phyloP scores from a whole-genome alignment of 2,329 filamentous ascomycete species.

The Aspergillus fijiensis region DNA sequence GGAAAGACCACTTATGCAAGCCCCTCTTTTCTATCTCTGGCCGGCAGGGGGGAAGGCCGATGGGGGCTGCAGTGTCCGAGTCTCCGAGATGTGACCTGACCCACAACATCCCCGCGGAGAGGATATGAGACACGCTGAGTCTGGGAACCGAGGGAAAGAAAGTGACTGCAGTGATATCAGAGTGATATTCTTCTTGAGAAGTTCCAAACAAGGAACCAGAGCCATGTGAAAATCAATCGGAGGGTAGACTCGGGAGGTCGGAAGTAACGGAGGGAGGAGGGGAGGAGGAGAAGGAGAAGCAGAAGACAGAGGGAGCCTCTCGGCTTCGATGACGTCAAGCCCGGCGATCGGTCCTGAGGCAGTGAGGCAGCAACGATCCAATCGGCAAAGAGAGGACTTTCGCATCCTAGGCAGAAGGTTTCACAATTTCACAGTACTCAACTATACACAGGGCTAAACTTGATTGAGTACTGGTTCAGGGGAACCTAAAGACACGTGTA shows the following conservation, averaged over 20 bases:
- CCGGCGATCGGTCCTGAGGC: slow-evolving; percentile 10
- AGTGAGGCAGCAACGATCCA: slow-evolving; percentile 2
- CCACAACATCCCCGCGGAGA: background rate
- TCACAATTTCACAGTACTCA: background rate
- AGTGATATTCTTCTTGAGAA: background rate
- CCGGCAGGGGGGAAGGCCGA: background rate
- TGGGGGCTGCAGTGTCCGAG: background rate
- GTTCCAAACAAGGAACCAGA: background rate
- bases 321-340: slow-evolving; percentile 7
- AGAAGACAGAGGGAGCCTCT: background rate
- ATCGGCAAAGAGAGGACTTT: background rate
- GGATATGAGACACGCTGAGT: background rate
- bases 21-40: background rate
- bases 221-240: background rate
- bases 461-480: background rate
- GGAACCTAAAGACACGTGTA: background rate
- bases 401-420: background rate
- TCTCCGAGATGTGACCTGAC: background rate
- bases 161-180: background rate
- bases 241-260: background rate
- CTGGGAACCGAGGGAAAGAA: background rate
- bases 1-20: background rate
- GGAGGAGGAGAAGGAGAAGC: too few relatives aligned
- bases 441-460: too few relatives aligned
- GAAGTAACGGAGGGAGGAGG: background rate